Evolutionary conservation across 345 rosid genomes (phyloP), one percentile per base, ranked within the genome.

Genomic region (Gossypium longicalyx): DNA sequence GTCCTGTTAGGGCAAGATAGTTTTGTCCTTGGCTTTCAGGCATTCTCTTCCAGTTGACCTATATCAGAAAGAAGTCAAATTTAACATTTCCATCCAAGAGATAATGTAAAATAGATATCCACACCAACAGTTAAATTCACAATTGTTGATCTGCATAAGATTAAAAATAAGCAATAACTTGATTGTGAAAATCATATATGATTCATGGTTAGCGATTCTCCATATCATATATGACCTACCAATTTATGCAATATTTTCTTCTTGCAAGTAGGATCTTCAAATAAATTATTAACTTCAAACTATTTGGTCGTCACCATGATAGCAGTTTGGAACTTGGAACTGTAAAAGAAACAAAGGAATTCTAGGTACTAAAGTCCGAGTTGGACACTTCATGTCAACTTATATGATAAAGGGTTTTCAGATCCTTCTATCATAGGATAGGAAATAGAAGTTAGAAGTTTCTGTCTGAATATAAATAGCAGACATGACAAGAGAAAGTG

Each of bases 41-140:
- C 69, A 83, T 81, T 76, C 86, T 85, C 87, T 92, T 94, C 97
- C 98, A 91, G 83, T 85, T 52, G 59, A 90, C 76, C 89, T 90
- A 87, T 57, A 34, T 23, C 74, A 51, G 47, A 41, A 12, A 75
- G 44, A 60, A 77, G 22, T 38, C 20, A 41, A 64, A 41, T 19
- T 23, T 80, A 12, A 76, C 11, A 54, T 43, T 71, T 25, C 53
- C 29, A 25, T 52, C 41, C 49, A 11, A 27, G 25, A 56, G 44
- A 23, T 72, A 15, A 27, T 25, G 49, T 45, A 20, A 60, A 60
- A 62, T 34, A 62, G 22, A 34, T 62, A 34, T 34, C 17, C 44
- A 43, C 5, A 61, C 47, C 47, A 12, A 13, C 41, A 13, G 9
- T 59, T 25, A 25, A 25, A 10, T 53, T 22, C 22, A 20, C 25